Evolutionary conservation across 371 early-diverging fungal genomes (phyloP), one percentile per base, ranked within the genome.

Genomic region (Mortierella sp.): DNA sequence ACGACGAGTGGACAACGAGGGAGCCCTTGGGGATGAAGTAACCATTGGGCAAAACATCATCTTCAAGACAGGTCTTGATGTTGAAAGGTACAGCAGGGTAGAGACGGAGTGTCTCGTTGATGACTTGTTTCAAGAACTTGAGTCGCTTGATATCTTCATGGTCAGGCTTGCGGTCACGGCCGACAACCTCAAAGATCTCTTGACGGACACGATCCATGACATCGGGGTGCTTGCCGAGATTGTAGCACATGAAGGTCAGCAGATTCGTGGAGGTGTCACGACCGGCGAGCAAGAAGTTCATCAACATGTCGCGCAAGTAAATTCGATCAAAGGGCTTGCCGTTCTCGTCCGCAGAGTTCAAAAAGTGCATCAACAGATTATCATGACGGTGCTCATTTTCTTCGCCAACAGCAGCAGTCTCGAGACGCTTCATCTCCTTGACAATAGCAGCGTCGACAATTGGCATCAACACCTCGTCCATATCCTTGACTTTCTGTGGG

Each of bases 1-100:
- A 82, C 0, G 81, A 71, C 7, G 79, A 66, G 39, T 87, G 73
- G 43, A 85, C 80, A 14, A 89, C 62, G 13, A 47, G 24, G 0
- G 86, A 83, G 8, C 85, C 85, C 69, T 85, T 87, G n/a, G 89
- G 89, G 18, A 89, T 54, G 18, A 72, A 74, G 63, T 84, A 74
- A 1, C 78, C 78, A 24, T 70, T 70, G 9, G 84, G 83, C 16
- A 89, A 53, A n/a, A 67, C 69, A 18, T 80, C 79, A 43, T 89
- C 87, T 10, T 84, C 78, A 16, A 76, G 67, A 52, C 63, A 69
- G 47, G 70, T 70, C 63, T 76, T 76, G 64, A 76, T 65, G 26
- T 79, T 68, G 48, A 72, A 58, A 21, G 80, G 72, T 1, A 80
- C 81, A 0, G 80, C 67, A 6, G 84, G 80, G 50, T 73, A 79